phyloP scores from a whole-genome alignment of 345 rosid species.

The Ceriops zippeliana region DNA sequence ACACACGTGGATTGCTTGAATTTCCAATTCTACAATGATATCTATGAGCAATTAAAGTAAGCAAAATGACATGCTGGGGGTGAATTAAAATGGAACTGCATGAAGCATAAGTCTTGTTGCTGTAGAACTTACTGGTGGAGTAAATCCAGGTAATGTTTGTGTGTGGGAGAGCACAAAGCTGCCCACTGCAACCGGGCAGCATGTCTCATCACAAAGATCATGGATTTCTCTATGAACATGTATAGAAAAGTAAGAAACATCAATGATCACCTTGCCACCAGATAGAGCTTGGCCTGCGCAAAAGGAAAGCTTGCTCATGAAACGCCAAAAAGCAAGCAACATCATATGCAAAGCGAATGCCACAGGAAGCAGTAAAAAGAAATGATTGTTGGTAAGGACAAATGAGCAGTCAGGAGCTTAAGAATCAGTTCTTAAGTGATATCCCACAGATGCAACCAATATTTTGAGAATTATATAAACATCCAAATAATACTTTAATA shows the following conservation, averaged over 20 bases:
- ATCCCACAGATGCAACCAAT: background rate
- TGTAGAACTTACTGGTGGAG: constrained; percentile 52
- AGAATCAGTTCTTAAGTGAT: background rate
- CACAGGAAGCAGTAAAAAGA: background rate
- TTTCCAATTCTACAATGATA: too few species aligned
- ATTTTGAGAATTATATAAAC: too few species aligned
- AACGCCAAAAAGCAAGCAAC: constrained; percentile 1
- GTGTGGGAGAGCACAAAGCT: constrained; percentile 61
- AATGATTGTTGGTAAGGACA: background rate
- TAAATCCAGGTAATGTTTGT: constrained; percentile 47
- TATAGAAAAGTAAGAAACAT: constrained; percentile 42
- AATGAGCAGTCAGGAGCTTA: background rate
- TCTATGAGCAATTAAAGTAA: too few species aligned
- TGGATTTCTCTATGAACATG: constrained; percentile 52
- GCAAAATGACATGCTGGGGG: background rate
- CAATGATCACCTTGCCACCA: constrained; percentile 51
- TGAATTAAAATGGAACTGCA: background rate
- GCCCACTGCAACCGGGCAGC: constrained; percentile 52
- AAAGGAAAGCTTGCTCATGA: background rate
- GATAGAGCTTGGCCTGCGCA: constrained; percentile 40
- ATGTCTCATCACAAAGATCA: constrained; percentile 53
- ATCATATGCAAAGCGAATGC: background rate
- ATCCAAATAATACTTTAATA: too few species aligned
- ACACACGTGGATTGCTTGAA: too few species aligned
- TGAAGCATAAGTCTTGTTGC: background rate